These are phyloP conservation scores for Kwoniella dejecticola DNA, from an alignment of 768 basidiomycete species.

Conservation along the genomic window DNA sequence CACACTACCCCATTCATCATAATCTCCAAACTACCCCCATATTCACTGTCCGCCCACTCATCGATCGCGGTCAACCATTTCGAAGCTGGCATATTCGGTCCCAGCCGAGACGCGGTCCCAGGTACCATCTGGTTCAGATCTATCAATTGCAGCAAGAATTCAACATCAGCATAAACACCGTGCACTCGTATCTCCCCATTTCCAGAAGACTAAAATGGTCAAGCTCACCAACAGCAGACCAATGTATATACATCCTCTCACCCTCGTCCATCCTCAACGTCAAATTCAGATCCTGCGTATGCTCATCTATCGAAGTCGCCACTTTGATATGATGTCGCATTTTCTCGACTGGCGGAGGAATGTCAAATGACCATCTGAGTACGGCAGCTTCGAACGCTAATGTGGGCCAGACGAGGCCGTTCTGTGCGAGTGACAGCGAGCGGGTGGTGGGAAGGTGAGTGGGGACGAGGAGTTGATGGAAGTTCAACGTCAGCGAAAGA, in stretches of 20 bases:
- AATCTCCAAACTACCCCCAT: slow-evolving; percentile 47
- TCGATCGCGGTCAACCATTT: slow-evolving; percentile 73
- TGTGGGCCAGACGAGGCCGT: slow-evolving; percentile 58
- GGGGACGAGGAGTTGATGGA: not conserved
- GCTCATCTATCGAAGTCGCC: slow-evolving; percentile 79
- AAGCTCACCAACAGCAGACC: slow-evolving; percentile 75
- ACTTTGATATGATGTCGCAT: slow-evolving; percentile 89
- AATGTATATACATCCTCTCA: slow-evolving; percentile 65
- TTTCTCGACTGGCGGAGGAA: slow-evolving; percentile 72
- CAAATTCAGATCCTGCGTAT: slow-evolving; percentile 69
- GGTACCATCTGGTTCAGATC: slow-evolving; percentile 59
- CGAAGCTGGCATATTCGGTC: slow-evolving; percentile 63
- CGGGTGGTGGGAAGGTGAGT: not conserved
- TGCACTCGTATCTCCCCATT: slow-evolving; percentile 31
- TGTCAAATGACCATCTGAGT: slow-evolving; percentile 76
- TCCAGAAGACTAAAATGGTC: slow-evolving; percentile 17
- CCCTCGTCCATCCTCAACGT: slow-evolving; percentile 31
- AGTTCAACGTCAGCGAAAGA: not conserved
- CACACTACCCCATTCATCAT: slow-evolving; percentile 47
- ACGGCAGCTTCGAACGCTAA: slow-evolving; percentile 92
- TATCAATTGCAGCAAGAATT: slow-evolving; percentile 36
- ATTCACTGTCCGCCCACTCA: slow-evolving; percentile 67
- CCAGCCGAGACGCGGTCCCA: slow-evolving; percentile 36
- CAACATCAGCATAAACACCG: not conserved
- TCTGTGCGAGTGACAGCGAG: slow-evolving; percentile 20